These are phyloP conservation scores for Knoxdaviesia capensis DNA, from an alignment of 2,329 filamentous ascomycete genomes.

Conservation along the genomic window DNA sequence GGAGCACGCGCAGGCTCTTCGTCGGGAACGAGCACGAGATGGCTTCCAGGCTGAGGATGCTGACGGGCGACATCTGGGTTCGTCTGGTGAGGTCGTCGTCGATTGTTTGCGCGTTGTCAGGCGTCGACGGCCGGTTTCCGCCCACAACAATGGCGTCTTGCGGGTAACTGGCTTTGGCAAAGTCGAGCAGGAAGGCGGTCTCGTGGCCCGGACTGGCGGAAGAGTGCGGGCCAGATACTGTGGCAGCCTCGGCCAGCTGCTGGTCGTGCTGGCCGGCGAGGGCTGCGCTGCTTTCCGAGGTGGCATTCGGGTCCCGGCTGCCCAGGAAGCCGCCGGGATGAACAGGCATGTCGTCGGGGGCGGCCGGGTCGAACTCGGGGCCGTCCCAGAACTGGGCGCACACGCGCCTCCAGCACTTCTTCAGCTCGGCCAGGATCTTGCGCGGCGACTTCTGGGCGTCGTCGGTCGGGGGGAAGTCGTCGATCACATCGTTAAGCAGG, in stretches of 20 bases:
- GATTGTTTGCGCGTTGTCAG: neutral
- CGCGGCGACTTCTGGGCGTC: slow-evolving; percentile 7
- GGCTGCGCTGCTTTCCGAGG: neutral
- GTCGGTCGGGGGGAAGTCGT: slow-evolving; percentile 22
- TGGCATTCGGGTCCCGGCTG: slow-evolving; percentile 26
- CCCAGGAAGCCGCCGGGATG: slow-evolving; percentile 55
- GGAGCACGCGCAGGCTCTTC: slow-evolving; percentile 22
- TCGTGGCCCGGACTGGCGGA: slow-evolving; percentile 30
- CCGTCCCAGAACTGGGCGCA: slow-evolving; percentile 81
- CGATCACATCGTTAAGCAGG: slow-evolving; percentile 50
- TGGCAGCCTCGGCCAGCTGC: slow-evolving; percentile 27
- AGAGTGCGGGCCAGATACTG: slow-evolving; percentile 38
- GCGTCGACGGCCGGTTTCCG: too few relatives aligned
- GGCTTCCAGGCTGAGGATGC: slow-evolving; percentile 38
- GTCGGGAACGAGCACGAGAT: slow-evolving; percentile 42
- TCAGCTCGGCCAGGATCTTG: slow-evolving; percentile 83
- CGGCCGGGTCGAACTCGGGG: slow-evolving; percentile 38
- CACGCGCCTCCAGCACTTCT: slow-evolving; percentile 90
- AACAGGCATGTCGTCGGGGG: slow-evolving; percentile 45
- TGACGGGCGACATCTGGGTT: slow-evolving; percentile 19
- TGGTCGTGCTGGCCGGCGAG: neutral
- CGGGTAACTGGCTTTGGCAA: too few relatives aligned
- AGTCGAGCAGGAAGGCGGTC: too few relatives aligned
- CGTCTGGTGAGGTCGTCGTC: neutral
- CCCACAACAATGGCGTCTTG: too few relatives aligned